Conservation (phyloP, 2,329 filamentous ascomycete species). For the Teratosphaeria zuluensis region DNA sequence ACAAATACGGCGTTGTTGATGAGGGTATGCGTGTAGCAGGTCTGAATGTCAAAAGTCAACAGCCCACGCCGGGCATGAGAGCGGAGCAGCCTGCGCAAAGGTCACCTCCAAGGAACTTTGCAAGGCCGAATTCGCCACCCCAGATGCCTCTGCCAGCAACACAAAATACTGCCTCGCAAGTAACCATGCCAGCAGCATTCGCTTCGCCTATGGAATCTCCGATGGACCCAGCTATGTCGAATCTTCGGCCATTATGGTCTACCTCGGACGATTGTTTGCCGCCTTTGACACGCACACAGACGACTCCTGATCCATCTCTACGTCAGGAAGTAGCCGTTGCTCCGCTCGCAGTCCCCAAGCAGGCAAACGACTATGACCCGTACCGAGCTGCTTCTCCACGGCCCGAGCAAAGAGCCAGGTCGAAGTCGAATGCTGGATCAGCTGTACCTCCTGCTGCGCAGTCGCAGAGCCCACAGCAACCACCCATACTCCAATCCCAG, state of each 20-base stretch:
- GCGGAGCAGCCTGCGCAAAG: slow-evolving; percentile 15
- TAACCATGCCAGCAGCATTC: slow-evolving; percentile 1
- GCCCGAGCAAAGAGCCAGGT: neutral
- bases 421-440: slow-evolving; percentile 4
- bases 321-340: neutral
- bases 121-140: slow-evolving; percentile 6
- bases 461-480: neutral
- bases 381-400: slow-evolving; percentile 7
- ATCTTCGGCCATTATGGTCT: neutral
- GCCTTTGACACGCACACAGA: neutral
- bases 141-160: neutral
- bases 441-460: neutral
- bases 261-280: neutral
- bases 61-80: slow-evolving; percentile 16
- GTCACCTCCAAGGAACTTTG: slow-evolving; percentile 12
- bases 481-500: neutral
- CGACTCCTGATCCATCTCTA: slow-evolving; percentile 6
- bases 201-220: slow-evolving; percentile 21
- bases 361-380: slow-evolving; percentile 8
- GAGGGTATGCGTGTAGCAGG: slow-evolving; percentile 16
- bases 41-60: slow-evolving; percentile 11
- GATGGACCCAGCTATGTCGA: slow-evolving; percentile 21
- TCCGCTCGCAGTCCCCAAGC: neutral
- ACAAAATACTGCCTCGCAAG: neutral
- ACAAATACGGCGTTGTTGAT: slow-evolving; percentile 12